Evolutionary conservation across 163 green algal species (phyloP).

Genomic region (Prototheca cutis): DNA sequence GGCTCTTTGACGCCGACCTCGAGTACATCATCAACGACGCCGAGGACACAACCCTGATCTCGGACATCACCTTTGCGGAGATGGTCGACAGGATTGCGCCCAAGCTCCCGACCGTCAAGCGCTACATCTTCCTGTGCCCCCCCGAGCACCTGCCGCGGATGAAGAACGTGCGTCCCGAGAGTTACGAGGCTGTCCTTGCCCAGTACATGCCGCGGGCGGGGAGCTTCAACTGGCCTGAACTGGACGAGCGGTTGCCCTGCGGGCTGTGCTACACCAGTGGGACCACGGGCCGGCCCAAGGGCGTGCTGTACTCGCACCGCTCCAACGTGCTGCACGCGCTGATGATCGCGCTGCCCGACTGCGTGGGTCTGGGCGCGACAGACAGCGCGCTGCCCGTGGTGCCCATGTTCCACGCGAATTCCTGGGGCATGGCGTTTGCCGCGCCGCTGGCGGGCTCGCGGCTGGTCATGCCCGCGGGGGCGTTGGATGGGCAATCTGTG

Average conservation of each 20-base stretch:
- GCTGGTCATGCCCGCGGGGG: constrained; percentile 61
- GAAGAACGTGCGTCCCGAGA: constrained; percentile 25
- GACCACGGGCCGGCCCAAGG: constrained; percentile 74
- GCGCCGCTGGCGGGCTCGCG: constrained; percentile 22
- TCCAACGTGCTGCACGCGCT: constrained; percentile 67
- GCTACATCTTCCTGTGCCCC: constrained; percentile 20
- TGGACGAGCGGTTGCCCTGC: constrained; percentile 49
- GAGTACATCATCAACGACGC: constrained; percentile 42
- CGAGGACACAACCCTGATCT: constrained; percentile 14
- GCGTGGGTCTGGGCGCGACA: constrained; percentile 25
- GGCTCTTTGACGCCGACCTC: constrained; percentile 56
- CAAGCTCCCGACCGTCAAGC: constrained; percentile 13
- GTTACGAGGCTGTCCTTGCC: constrained; percentile 65
- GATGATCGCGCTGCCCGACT: constrained; percentile 27
- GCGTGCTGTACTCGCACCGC: constrained; percentile 69
- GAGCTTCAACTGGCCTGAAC: constrained; percentile 36
- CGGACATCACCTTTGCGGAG: constrained; percentile 16
- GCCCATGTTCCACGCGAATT: constrained; percentile 71
- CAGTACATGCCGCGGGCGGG: neutral
- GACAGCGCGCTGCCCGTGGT: constrained; percentile 50
- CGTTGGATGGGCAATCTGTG: constrained; percentile 50
- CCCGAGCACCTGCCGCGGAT: constrained; percentile 21
- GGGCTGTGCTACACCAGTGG: constrained; percentile 74
- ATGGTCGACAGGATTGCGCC: constrained; percentile 12
- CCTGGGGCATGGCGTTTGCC: constrained; percentile 47